phyloP scores from a whole-genome alignment of 768 basidiomycete genomes.

The Auricularia sp. region DNA sequence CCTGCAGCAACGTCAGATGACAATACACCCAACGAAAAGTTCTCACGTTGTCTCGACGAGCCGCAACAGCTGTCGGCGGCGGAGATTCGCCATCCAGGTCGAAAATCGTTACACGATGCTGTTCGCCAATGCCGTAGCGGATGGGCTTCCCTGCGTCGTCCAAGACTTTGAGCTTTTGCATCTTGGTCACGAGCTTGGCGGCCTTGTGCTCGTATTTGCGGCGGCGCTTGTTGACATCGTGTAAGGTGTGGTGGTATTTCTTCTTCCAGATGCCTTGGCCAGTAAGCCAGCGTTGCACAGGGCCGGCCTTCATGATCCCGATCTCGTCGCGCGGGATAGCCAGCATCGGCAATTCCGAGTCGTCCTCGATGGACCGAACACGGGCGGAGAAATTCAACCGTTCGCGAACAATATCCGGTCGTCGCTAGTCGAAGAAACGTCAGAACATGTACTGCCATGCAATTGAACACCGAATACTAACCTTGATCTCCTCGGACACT shows the following conservation, averaged over 20 bases:
- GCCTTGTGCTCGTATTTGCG: neutral
- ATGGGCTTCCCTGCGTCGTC: neutral
- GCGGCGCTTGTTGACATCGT: neutral
- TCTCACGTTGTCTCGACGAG: neutral
- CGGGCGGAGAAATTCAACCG: neutral
- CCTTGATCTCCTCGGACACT: neutral
- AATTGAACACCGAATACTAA: neutral
- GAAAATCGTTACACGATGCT: neutral
- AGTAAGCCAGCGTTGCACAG: neutral
- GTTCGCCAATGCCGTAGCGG: neutral
- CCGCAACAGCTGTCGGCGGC: neutral
- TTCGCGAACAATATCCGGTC: neutral
- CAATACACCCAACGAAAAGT: neutral
- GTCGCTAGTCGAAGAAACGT: neutral
- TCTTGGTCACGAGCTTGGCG: neutral
- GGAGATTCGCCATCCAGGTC: neutral
- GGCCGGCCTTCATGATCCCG: neutral
- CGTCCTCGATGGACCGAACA: neutral
- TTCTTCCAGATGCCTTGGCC: neutral
- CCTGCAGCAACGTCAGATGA: neutral
- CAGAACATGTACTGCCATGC: accelerated
- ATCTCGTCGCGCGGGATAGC: neutral
- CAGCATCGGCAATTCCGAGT: neutral
- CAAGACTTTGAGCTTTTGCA: neutral
- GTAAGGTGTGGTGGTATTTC: neutral